Evolutionary conservation across 352 stramenopile species (phyloP), one percentile per base, ranked within the genome.

Genomic region (Phytophthora capsici): DNA sequence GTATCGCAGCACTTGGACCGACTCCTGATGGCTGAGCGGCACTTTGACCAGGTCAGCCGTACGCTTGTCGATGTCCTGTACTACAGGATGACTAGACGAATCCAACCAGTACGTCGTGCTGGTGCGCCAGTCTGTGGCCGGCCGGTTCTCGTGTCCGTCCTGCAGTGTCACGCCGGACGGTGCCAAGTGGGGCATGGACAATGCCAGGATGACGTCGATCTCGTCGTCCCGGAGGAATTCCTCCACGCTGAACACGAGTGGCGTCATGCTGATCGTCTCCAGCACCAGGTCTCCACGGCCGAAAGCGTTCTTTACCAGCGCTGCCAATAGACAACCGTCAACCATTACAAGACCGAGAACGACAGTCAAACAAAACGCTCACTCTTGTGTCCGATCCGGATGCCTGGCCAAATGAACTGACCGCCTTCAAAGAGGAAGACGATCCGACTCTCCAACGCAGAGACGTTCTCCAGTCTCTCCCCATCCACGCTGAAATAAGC

Each of bases 341-440:
- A 52, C 13, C 9, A 20, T 58, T 49, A 63, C 47, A 37, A 34
- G 28, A 34, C 8, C 1, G 26, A 14, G 28, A 34, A 34, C 13
- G 8, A 13, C 28, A 34, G 8, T 34, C 43, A 22, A n/a, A 13
- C 32, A 46, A 28, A 37, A 19, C 17, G 63, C 70, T 48, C 37
- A 88, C 83, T 84, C 63, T 88, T 88, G 70, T 91, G 80, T 48
- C 82, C 82, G 44, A 93, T 69, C 26, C 71, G 66, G 55, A 91
- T 66, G 2, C 81, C 84, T 16, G 84, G 84, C 80, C 84, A 93
- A 55, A 91, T 85, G 60, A 93, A 91, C 50, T 90, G 80, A 0
- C 80, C 84, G 37, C 84, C 81, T 64, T 93, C 84, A 48, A 93
- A 90, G 20, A 93, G 57, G 50, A 85, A 93, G 32, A 90, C 80